Percentiles rank a stretch among this genome's conserved stretches.
These are phyloP conservation scores for Vicia villosa DNA, from an alignment of 306 rosid species.

Conservation along the genomic window DNA sequence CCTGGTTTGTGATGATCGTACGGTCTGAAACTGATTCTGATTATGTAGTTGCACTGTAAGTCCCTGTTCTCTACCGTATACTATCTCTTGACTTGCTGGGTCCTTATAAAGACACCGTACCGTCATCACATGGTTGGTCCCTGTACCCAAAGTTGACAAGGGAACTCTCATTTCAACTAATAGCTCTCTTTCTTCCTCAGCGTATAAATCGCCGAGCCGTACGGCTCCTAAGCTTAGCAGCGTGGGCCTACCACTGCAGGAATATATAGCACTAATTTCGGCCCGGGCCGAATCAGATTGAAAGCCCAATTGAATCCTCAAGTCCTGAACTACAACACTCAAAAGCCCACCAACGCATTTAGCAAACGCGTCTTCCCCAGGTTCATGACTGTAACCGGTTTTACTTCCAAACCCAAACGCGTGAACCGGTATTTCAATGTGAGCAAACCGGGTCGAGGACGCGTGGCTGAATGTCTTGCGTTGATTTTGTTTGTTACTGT, in stretches of 20 bases:
- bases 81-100: constrained; percentile 64
- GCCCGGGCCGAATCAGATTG: constrained; percentile 43
- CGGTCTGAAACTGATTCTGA: constrained; percentile 3
- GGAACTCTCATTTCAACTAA: constrained; percentile 69
- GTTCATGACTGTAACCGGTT: constrained; percentile 53
- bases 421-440: constrained; percentile 83
- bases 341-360: constrained; percentile 72
- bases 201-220: constrained; percentile 81
- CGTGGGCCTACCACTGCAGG: constrained; percentile 60
- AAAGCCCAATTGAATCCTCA: constrained; percentile 69
- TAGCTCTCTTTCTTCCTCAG: constrained; percentile 75
- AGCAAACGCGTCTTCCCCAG: constrained; percentile 72
- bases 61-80: constrained; percentile 62
- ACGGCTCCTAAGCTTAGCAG: constrained; percentile 55
- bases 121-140: constrained; percentile 66
- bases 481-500: constrained; percentile 17
- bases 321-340: constrained; percentile 74
- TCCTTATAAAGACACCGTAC: constrained; percentile 75
- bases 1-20: constrained; percentile 38
- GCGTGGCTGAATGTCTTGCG: constrained; percentile 45
- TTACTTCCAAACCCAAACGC: constrained; percentile 64
- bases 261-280: constrained; percentile 63
- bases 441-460: constrained; percentile 72
- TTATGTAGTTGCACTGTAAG: constrained; percentile 57
- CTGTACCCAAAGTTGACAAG: constrained; percentile 19